Base-by-base conservation (phyloP, 1,284 basidiomycete genomes). In the Boletus sp. region DNA sequence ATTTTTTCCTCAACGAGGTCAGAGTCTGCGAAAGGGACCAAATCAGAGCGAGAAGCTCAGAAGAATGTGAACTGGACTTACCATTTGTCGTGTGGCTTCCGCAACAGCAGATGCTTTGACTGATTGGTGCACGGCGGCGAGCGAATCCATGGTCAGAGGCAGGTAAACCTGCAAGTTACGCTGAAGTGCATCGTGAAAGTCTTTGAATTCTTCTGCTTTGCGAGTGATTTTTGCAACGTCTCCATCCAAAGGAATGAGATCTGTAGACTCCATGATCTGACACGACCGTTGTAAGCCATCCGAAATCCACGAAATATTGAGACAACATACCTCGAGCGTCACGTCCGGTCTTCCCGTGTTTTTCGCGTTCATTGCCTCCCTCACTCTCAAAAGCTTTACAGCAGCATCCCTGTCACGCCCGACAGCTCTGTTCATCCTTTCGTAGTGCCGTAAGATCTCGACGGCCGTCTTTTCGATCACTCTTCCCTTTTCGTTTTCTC, bases 101-200 rank as follows among this genome's bases (percentile, higher is more conserved):
- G 89, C 84, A 56, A 86, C 87, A 47, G 83, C 79, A 30, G 89
- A 88, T n/a, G 82, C 78, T 76, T 96, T 96, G 60, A 89, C 79
- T 65, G 85, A 85, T 64, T 89, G 88, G 67, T 94, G 90, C 13
- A 95, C 83, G 27, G 84, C 86, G 64, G 91, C 91, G 31, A 99
- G 85, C 30, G 90, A 88, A 71, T 95, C 94, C 97, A 98, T 99
- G n/a, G 93, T 91, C 57, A 96, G 85, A 31, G 94, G 86, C 43
- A 98, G 83, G 72, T 97, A 92, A 7, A 88, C 87, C 71, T 95
- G 93, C 71, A 98, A 79, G 77, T 97, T 98, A 64, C 91, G 85
- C 65, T 96, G 92, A 68, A 98, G 81, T 7, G 91, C 85, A 70
- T 98, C 95, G 60, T 97, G 90, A 44, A 89, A 74, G 61, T 92